These are phyloP conservation scores for Geosmithia morbida DNA, from an alignment of 2,329 filamentous ascomycete genomes.

Conservation along the genomic window DNA sequence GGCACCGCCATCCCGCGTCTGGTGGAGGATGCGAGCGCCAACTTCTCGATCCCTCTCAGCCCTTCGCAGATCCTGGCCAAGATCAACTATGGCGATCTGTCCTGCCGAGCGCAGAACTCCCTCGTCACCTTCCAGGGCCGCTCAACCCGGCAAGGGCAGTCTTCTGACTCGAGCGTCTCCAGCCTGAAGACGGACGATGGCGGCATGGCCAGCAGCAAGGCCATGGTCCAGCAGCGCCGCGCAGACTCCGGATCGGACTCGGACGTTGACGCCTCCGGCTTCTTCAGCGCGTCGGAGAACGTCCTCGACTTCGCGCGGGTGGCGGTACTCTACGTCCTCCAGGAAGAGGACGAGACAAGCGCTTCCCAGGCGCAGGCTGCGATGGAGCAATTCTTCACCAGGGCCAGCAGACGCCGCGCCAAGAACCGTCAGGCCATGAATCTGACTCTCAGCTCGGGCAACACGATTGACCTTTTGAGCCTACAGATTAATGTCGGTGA, in stretches of 20 bases:
- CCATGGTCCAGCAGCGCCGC: not conserved
- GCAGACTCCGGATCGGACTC: not conserved
- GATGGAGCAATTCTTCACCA: slow-evolving; percentile 40
- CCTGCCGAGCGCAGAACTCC: slow-evolving; percentile 74
- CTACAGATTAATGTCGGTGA: slow-evolving; percentile 24
- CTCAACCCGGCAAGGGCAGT: slow-evolving; percentile 17
- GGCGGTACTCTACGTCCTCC: slow-evolving; percentile 45
- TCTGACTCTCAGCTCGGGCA: slow-evolving; percentile 27
- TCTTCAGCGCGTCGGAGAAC: slow-evolving; percentile 37
- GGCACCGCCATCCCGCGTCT: slow-evolving; percentile 67
- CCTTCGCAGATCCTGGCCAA: slow-evolving; percentile 55
- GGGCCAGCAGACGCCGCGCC: slow-evolving; percentile 10
- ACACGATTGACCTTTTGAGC: slow-evolving; percentile 35
- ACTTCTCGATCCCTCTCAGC: slow-evolving; percentile 66
- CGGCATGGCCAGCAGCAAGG: not conserved
- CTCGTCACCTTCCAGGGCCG: slow-evolving; percentile 68
- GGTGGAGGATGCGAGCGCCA: slow-evolving; percentile 45
- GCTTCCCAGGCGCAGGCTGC: slow-evolving; percentile 38
- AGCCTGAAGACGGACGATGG: not conserved
- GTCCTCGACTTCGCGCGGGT: slow-evolving; percentile 50
- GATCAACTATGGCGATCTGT: slow-evolving; percentile 61
- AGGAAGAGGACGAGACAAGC: slow-evolving; percentile 32
- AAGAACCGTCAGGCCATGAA: slow-evolving; percentile 18
- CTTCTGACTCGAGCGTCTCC: not conserved
- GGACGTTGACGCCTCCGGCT: not conserved